Base-by-base conservation (phyloP, 1,139 yeast species). In the Pichia sp. region DNA sequence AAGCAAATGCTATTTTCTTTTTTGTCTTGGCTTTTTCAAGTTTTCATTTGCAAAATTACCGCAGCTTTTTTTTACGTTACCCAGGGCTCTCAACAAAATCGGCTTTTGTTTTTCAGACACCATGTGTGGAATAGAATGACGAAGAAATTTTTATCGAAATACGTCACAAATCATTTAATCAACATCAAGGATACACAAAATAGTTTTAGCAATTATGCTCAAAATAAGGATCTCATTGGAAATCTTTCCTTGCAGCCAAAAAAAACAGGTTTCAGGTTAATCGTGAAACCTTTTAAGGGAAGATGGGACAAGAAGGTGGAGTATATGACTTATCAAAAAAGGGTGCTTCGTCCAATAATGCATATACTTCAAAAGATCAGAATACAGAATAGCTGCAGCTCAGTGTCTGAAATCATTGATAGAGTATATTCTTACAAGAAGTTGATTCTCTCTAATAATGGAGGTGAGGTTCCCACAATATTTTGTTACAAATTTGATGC, bases 401-500 rank as follows among this genome's bases (percentile, higher is more conserved):
- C 80, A 0, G 65, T 72, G 0, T 54, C 60, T 19, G 71, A 73
- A 25, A 65, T 78, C 18, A 64, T 74, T 0, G 18, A 49, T 0
- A 51, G 58, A 7, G 51, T 80, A 1, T 55, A 63, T 4, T 40
- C 55, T 0, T 79, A 67, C 51, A 71, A 67, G 57, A 46, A 53
- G 2, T 37, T 40, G 0, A 51, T 74, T 1, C 12, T 63, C 1
- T 16, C 49, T 2, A 55, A 59, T 7, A 55, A 60, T 40, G 60
- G 62, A 0, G 42, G 26, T 7, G 41, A 28, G 0, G 25, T 76
- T 0, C 82, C 81, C 0, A 52, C 60, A 10, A 61, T 85, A 1
- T 78, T 72, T 62, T 76, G 79, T 41, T 72, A 85, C 36, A 88
- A 87, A 60, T 86, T 89, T 63, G 99, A 93, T 64, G 82, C 88